A percentile compares a stretch with the other conserved stretches of the same genome.
Conservation (phyloP, 495 filamentous ascomycete species). For the Penicillium arizonense region DNA sequence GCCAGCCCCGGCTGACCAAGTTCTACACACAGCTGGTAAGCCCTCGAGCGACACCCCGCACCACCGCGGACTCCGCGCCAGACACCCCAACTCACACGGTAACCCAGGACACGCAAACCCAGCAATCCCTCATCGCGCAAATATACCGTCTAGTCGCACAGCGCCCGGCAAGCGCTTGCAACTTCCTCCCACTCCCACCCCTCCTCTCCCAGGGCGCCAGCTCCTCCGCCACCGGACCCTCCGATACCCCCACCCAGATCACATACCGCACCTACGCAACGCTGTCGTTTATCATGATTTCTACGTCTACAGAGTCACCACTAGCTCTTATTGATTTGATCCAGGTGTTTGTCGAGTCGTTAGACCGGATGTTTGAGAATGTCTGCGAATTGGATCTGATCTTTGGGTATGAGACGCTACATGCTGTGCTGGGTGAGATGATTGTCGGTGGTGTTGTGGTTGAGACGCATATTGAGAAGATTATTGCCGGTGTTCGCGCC, state of each 20-base stretch:
- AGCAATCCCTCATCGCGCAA: conserved; percentile 93
- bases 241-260: conserved; percentile 89
- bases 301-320: conserved; percentile 94
- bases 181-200: conserved; percentile 85
- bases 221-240: conserved; percentile 57
- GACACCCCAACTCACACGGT: conserved; percentile 8
- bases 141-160: conserved; percentile 97
- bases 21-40: conserved; percentile 97
- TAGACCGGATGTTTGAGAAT: conserved; percentile 95
- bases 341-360: conserved; percentile 94
- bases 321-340: conserved; percentile 94
- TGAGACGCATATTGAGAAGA: conserved; percentile 84
- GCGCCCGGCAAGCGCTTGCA: conserved; percentile 84
- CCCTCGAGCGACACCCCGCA: conserved; percentile 3
- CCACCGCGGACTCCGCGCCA: not conserved
- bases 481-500: conserved; percentile 78
- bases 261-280: conserved; percentile 99
- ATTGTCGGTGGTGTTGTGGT: conserved; percentile 94
- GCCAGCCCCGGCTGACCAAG: conserved; percentile 93
- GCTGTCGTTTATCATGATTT: conserved; percentile 97
- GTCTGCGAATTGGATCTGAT: conserved; percentile 98
- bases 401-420: conserved; percentile 97
- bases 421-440: conserved; percentile 90
- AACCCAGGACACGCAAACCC: conserved; percentile 81
- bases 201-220: conserved; percentile 64